A percentile compares a stretch with the other conserved stretches of the same genome.
phyloP scores from a whole-genome alignment of 2,329 filamentous ascomycete genomes.

The Aspergillus amoenus region DNA sequence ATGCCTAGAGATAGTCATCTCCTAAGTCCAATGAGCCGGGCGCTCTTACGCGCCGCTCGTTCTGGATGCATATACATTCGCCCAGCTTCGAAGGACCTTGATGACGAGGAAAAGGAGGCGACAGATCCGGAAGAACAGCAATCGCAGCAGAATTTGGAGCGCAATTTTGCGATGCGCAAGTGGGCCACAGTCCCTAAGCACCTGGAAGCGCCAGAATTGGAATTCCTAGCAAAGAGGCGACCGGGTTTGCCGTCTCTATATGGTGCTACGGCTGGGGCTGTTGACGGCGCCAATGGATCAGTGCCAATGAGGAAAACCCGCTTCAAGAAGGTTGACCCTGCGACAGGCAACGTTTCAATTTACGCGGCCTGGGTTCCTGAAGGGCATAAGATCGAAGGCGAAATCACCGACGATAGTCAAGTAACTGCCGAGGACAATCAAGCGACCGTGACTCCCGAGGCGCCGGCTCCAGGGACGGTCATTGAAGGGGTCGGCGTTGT shows the following conservation, averaged over 20 bases:
- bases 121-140: constrained; percentile 36
- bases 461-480: constrained; percentile 57
- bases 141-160: constrained; percentile 33
- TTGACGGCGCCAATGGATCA: constrained; percentile 30
- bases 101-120: constrained; percentile 38
- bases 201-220: constrained; percentile 58
- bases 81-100: constrained; percentile 48
- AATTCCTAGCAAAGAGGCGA: constrained; percentile 62
- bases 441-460: constrained; percentile 34
- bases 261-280: constrained; percentile 27
- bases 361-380: constrained; percentile 81
- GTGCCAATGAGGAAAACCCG: constrained; percentile 73
- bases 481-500: constrained; percentile 61
- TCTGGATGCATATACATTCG: constrained; percentile 75
- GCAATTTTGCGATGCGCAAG: constrained; percentile 57
- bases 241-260: constrained; percentile 58
- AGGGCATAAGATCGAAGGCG: constrained; percentile 76
- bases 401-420: constrained; percentile 64
- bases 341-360: constrained; percentile 74
- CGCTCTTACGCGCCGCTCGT: constrained; percentile 76
- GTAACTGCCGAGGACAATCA: constrained; percentile 44
- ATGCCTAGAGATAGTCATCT: constrained; percentile 86
- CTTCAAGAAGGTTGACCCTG: constrained; percentile 73
- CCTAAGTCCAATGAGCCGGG: constrained; percentile 75
- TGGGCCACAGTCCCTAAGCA: constrained; percentile 59